phyloP scores from a whole-genome alignment of 1,284 basidiomycete genomes.

The Schizopora paradoxa region DNA sequence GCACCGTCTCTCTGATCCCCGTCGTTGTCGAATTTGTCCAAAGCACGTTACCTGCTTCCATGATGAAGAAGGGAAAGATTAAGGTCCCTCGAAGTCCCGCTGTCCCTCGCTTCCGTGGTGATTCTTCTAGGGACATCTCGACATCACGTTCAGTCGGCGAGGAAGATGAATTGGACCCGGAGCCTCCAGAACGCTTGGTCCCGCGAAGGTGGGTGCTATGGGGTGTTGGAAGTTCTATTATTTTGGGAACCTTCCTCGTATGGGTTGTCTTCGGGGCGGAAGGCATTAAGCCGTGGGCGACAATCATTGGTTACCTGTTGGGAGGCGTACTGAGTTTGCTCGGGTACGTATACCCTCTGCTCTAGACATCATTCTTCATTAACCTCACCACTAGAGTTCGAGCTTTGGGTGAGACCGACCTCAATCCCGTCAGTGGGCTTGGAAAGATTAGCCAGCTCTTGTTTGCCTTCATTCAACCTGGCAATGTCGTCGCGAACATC shows the following conservation, averaged over 20 bases:
- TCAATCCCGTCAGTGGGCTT: constrained; percentile 90
- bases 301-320: constrained; percentile 76
- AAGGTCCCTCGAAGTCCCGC: constrained; percentile 15
- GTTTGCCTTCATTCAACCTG: constrained; percentile 92
- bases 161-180: constrained; percentile 63
- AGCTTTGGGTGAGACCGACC: constrained; percentile 87
- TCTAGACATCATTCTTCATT: constrained; percentile 8
- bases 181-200: constrained; percentile 78
- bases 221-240: constrained; percentile 62
- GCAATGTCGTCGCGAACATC: constrained; percentile 92
- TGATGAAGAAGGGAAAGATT: constrained; percentile 16
- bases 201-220: constrained; percentile 72
- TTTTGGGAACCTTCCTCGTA: constrained; percentile 73
- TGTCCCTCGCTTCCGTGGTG: constrained; percentile 16
- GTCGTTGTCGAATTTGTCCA: constrained; percentile 50
- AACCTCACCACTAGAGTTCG: constrained; percentile 58
- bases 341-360: constrained; percentile 48
- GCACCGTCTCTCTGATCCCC: constrained; percentile 78
- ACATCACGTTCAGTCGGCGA: too few species aligned
- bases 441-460: constrained; percentile 94
- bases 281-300: constrained; percentile 93
- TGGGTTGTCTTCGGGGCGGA: constrained; percentile 85
- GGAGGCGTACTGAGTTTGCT: constrained; percentile 84
- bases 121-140: constrained; percentile 14
- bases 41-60: constrained; percentile 29